Percentiles rank a stretch among this genome's conserved stretches.
Conservation (phyloP, 495 filamentous ascomycete species). For the Trichoderma reesei region DNA sequence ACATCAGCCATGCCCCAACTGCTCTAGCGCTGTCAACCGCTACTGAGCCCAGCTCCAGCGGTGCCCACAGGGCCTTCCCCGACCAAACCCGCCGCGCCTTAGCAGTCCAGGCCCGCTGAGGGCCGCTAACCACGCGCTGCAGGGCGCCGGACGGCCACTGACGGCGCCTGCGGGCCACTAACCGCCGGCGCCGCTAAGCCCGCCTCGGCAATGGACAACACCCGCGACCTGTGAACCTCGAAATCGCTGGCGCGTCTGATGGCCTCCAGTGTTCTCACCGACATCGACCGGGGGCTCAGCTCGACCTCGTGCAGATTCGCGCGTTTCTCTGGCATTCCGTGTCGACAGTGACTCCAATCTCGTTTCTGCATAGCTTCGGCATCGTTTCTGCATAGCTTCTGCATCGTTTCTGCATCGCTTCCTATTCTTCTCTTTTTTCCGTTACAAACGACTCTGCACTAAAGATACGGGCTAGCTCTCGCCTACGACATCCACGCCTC, state of each 20-base stretch:
- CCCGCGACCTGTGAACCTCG: not conserved
- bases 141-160: not conserved
- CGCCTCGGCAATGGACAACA: not conserved
- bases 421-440: too few species aligned
- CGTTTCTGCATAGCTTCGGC: not conserved
- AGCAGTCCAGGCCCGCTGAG: not conserved
- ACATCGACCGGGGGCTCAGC: conserved; percentile 5
- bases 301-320: not conserved
- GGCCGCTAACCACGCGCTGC: not conserved
- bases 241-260: conserved; percentile 1
- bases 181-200: not conserved
- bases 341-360: not conserved
- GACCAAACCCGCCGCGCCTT: not conserved
- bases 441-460: too few species aligned
- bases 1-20: too few species aligned
- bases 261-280: not conserved
- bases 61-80: too few species aligned
- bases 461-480: too few species aligned
- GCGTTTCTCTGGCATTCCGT: not conserved
- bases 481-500: too few species aligned
- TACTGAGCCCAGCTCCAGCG: too few species aligned
- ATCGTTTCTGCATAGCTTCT: not conserved
- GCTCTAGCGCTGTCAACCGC: too few species aligned
- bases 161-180: not conserved
- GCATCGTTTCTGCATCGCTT: too few species aligned